Conservation (phyloP, 2,329 filamentous ascomycete species). For the Colletotrichum sp. region DNA sequence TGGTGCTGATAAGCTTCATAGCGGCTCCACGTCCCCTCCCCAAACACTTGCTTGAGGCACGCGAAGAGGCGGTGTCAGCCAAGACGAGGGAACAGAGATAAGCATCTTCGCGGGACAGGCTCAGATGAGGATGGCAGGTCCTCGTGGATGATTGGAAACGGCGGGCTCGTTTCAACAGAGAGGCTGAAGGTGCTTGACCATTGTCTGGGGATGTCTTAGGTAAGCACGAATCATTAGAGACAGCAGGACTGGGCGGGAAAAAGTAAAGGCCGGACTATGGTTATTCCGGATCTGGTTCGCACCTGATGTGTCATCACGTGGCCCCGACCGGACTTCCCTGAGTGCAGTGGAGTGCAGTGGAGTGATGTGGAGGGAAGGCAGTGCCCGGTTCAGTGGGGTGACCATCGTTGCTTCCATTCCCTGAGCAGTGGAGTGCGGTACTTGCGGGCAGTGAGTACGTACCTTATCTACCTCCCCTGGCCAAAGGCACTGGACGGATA, state of each 20-base stretch:
- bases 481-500: not conserved
- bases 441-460: not conserved
- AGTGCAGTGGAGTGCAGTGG: not conserved
- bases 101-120: not conserved
- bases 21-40: not conserved
- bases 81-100: not conserved
- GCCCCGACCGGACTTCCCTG: not conserved
- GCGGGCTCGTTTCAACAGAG: conserved; percentile 2
- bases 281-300: conserved; percentile 4
- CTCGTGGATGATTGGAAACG: not conserved
- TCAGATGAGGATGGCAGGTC: not conserved
- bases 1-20: not conserved
- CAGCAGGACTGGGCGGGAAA: no score
- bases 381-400: not conserved
- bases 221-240: not conserved
- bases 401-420: not conserved
- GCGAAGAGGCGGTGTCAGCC: not conserved
- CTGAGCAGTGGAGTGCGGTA: not conserved
- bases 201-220: not conserved
- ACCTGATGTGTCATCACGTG: not conserved
- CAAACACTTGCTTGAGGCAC: not conserved
- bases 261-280: not conserved
- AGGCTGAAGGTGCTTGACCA: not conserved
- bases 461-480: not conserved
- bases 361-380: not conserved